These are phyloP conservation scores for Ploettnerulaceae sp. DNA, from an alignment of 2,329 filamentous ascomycete species.

Conservation along the genomic window DNA sequence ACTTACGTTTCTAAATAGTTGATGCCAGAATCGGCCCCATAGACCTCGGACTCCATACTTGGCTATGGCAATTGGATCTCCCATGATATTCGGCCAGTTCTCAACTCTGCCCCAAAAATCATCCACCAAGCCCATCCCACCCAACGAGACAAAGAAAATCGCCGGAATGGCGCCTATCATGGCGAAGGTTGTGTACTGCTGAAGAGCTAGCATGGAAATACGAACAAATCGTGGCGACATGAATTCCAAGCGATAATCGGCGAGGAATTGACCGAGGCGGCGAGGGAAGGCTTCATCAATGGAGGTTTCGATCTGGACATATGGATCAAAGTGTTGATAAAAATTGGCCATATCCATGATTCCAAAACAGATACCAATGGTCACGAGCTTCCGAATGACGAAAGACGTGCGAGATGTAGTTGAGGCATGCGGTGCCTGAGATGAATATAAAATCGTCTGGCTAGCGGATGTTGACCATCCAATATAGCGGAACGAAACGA, in stretches of 20 bases:
- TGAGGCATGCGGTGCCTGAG: not conserved
- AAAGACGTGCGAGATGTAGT: constrained; percentile 5
- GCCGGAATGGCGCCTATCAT: constrained; percentile 7
- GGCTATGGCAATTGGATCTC: constrained; percentile 8
- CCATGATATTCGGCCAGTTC: constrained; percentile 12
- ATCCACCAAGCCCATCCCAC: constrained; percentile 6
- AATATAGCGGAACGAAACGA: constrained; percentile 10
- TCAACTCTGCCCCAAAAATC: constrained; percentile 11
- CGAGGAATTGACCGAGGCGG: constrained; percentile 5
- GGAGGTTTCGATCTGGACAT: constrained; percentile 13
- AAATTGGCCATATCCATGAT: constrained; percentile 11
- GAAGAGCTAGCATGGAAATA: constrained; percentile 6
- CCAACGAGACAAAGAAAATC: constrained; percentile 8
- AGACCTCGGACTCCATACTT: constrained; percentile 13
- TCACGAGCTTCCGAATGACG: not conserved
- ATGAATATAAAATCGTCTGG: not conserved
- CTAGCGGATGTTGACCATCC: constrained; percentile 6
- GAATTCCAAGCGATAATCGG: not conserved
- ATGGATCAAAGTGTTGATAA: constrained; percentile 14
- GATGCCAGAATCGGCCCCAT: constrained; percentile 17
- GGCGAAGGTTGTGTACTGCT: constrained; percentile 12
- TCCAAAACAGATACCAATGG: constrained; percentile 3
- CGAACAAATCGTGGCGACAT: constrained; percentile 10
- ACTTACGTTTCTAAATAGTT: constrained; percentile 15
- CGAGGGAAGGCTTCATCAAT: constrained; percentile 12